Conservation (phyloP, 768 basidiomycete genomes). For the Gymnopilus junonius region DNA sequence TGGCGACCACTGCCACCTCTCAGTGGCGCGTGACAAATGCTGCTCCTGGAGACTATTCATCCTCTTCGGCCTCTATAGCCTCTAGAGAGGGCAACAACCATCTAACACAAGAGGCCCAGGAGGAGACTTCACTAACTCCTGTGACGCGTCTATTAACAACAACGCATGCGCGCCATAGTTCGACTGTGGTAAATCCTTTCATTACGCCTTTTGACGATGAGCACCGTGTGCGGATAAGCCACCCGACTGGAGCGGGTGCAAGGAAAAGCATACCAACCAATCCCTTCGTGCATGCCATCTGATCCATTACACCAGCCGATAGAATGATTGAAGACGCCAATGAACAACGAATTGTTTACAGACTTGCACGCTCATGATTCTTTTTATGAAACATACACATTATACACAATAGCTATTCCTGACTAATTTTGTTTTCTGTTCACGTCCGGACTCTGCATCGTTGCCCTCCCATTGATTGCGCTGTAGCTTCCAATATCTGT, state of each 20-base stretch:
- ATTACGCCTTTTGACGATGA: conserved; percentile 84
- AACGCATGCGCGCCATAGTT: conserved; percentile 44
- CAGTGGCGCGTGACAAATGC: conserved; percentile 30
- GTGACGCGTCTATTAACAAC: conserved; percentile 50
- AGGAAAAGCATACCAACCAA: conserved; percentile 56
- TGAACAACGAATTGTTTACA: not conserved
- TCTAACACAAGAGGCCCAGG: conserved; percentile 10
- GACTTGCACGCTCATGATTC: not conserved
- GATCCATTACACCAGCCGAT: not conserved
- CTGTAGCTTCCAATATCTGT: not conserved
- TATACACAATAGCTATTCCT: not conserved
- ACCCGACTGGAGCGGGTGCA: conserved; percentile 27
- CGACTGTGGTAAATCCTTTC: conserved; percentile 55
- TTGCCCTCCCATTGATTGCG: not conserved
- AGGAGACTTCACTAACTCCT: conserved; percentile 30
- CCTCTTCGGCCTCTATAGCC: conserved; percentile 23
- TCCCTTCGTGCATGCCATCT: conserved; percentile 45
- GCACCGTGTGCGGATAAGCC: conserved; percentile 36
- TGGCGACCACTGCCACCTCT: conserved; percentile 11
- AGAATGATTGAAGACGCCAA: no score
- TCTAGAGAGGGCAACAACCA: conserved; percentile 17
- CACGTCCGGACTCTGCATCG: not conserved
- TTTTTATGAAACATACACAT: not conserved
- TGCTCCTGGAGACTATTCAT: conserved; percentile 22
- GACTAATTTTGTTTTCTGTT: not conserved